Conservation (phyloP, 805 yeast species). For the Priceomyces fermenticarens region DNA sequence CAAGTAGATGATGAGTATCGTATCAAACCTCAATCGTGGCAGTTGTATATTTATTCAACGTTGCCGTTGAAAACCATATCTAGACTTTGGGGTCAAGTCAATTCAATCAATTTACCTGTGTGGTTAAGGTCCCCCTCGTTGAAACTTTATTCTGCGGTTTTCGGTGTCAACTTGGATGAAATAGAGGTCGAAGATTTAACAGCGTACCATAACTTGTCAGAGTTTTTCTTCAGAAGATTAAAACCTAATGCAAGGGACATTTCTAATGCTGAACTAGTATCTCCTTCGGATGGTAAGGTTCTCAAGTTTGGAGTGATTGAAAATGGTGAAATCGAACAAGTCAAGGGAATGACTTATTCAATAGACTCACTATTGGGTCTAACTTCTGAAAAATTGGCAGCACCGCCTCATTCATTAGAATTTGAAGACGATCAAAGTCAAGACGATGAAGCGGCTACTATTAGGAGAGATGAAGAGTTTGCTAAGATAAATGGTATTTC, state of each 20-base stretch:
- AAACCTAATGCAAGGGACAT: conserved; percentile 79
- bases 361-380: conserved; percentile 84
- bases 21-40: conserved; percentile 78
- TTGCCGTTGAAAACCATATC: conserved; percentile 89
- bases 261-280: conserved; percentile 60
- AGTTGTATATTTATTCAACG: conserved; percentile 82
- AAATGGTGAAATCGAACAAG: conserved; percentile 91
- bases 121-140: conserved; percentile 87
- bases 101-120: conserved; percentile 76
- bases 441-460: conserved; percentile 38
- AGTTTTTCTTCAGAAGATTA: conserved; percentile 84
- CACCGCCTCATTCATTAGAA: conserved; percentile 50
- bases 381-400: conserved; percentile 45
- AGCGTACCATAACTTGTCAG: conserved; percentile 76
- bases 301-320: conserved; percentile 78
- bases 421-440: conserved; percentile 31
- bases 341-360: conserved; percentile 92
- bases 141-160: conserved; percentile 68
- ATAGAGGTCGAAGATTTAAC: conserved; percentile 78
- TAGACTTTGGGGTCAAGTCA: conserved; percentile 91
- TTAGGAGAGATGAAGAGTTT: conserved; percentile 63
- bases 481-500: conserved; percentile 76
- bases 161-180: conserved; percentile 88
- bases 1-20: conserved; percentile 31
- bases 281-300: conserved; percentile 93